Base-by-base conservation (phyloP, 2,329 filamentous ascomycete genomes). In the Zymoseptoria pseudotritici region DNA sequence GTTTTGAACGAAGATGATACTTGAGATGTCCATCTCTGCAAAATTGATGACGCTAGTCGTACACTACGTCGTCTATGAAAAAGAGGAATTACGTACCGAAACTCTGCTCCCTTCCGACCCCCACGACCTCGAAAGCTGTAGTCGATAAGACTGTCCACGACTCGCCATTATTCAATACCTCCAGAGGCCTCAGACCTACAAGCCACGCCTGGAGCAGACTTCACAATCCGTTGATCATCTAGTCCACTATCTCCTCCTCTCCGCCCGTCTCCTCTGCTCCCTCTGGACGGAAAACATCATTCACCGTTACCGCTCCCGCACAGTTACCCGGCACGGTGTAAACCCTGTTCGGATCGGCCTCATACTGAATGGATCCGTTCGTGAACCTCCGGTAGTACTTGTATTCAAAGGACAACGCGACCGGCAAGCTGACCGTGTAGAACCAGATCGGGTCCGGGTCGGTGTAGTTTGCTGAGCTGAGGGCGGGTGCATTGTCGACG, bases 361-460 rank as follows among this genome's bases (percentile, higher is more conserved):
- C 86, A 86, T 86, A 90, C 2, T 73, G 77, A 9, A 86, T 73
- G 0, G 74, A 74, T 0, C 84, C 82, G 64, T 80, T 78, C 1
- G 71, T 66, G 59, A 78, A 76, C 49, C 86, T 79, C 53, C 83
- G 80, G 65, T 89, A 80, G 68, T 83, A 90, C 76, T 89, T 89
- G 73, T 90, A 90, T 74, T 84, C 67, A 36, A 90, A 74, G 1
- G 72, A 72, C 53, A 77, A 76, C 2, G 85, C 86, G 0, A 82
- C 78, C 0, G 77, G 73, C 8, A 90, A 71, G 0, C 74, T 74
- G 26, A 89, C 67, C 0, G 80, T 80, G 0, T 72, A 78, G 53
- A 74, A 78, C 87, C 87, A 90, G 4, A 87, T 65, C 0, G 82
- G 83, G 65, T 86, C 82, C 22, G 69, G 72, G 1, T 75, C 65